These are phyloP conservation scores for Neurospora sp. DNA, from an alignment of 2,329 filamentous ascomycete genomes.

Conservation along the genomic window DNA sequence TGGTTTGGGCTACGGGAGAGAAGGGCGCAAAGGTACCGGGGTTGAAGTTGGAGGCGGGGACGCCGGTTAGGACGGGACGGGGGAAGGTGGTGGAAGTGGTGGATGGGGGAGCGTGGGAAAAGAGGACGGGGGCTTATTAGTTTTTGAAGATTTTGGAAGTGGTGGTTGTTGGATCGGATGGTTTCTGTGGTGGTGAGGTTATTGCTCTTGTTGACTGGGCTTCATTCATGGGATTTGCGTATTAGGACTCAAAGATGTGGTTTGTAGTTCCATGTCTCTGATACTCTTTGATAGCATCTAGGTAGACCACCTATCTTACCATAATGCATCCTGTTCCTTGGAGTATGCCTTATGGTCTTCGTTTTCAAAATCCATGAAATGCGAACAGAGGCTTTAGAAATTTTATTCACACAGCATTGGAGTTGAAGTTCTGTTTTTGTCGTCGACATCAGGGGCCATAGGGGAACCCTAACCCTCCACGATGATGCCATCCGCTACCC, in stretches of 20 bases:
- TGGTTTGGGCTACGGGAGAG: constrained; percentile 56
- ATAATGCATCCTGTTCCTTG: too few relatives aligned
- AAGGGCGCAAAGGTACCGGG: constrained; percentile 46
- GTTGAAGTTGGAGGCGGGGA: constrained; percentile 39
- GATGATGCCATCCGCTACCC: not conserved
- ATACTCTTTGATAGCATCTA: too few relatives aligned
- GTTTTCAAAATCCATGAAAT: too few relatives aligned
- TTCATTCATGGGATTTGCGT: too few relatives aligned
- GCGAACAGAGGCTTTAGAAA: too few relatives aligned
- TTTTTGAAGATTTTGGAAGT: too few relatives aligned
- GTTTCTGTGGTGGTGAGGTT: not conserved
- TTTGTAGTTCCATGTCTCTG: too few relatives aligned
- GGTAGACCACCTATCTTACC: too few relatives aligned
- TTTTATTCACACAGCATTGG: too few relatives aligned
- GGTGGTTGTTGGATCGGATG: too few relatives aligned
- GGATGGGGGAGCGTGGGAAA: constrained; percentile 33
- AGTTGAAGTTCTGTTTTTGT: not conserved
- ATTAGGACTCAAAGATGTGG: too few relatives aligned
- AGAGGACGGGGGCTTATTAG: constrained; percentile 42
- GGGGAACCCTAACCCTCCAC: not conserved
- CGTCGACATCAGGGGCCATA: not conserved
- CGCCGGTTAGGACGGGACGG: constrained; percentile 38
- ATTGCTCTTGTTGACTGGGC: not conserved
- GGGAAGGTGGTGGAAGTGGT: constrained; percentile 30
- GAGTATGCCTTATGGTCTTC: too few relatives aligned